Evolutionary conservation across 148 eudicot species (phyloP).

Genomic region (Polygonum maritimum): DNA sequence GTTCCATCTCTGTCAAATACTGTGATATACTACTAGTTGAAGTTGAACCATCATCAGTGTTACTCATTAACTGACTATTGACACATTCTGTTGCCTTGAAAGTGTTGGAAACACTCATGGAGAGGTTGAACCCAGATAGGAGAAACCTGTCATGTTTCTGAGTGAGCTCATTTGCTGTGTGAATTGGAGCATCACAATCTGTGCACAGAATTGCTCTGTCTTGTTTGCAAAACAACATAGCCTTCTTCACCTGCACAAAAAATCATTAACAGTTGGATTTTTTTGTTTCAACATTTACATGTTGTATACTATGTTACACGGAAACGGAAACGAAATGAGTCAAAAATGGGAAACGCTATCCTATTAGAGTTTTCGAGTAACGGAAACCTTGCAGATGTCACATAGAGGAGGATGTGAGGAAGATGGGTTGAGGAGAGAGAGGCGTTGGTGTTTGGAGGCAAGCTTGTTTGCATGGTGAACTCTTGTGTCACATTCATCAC

Average conservation of each 20-base stretch:
- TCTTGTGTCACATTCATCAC: slow-evolving; percentile 38
- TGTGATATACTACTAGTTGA: slow-evolving; percentile 51
- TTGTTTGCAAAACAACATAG: slow-evolving; percentile 73
- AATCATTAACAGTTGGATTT: background rate
- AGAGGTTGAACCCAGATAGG: slow-evolving; percentile 55
- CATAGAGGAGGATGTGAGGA: slow-evolving; percentile 23
- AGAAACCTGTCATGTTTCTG: slow-evolving; percentile 62
- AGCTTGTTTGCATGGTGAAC: slow-evolving; percentile 47
- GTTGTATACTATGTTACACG: too few relatives aligned
- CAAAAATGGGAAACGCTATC: too few relatives aligned
- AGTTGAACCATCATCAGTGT: background rate
- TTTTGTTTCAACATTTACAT: too few relatives aligned
- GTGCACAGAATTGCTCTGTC: slow-evolving; percentile 68
- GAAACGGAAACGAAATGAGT: too few relatives aligned
- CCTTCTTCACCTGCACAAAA: slow-evolving; percentile 53
- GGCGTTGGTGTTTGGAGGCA: slow-evolving; percentile 35
- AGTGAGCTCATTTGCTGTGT: slow-evolving; percentile 59
- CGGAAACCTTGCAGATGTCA: slow-evolving; percentile 38
- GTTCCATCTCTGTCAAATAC: slow-evolving; percentile 62
- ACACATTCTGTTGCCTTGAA: slow-evolving; percentile 3
- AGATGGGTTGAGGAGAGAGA: slow-evolving; percentile 25
- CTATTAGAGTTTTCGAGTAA: too few relatives aligned
- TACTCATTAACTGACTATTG: background rate
- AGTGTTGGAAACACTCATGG: background rate
- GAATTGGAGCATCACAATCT: slow-evolving; percentile 64